Evolutionary conservation across 2,329 filamentous ascomycete genomes (phyloP), one percentile per base, ranked within the genome.

Genomic region (Fusarium chlamydosporum): DNA sequence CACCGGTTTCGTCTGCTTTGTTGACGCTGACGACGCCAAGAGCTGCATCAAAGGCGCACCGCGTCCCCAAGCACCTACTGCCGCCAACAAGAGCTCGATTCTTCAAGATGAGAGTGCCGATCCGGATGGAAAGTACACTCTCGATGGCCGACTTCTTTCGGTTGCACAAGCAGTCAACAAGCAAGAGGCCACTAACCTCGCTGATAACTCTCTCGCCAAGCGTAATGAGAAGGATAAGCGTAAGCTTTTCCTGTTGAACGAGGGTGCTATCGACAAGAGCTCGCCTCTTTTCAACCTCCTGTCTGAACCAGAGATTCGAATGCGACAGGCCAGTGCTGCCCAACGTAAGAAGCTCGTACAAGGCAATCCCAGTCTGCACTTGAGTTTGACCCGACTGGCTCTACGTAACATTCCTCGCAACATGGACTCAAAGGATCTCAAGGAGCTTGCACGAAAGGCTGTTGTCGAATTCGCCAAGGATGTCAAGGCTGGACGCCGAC

Each of bases 1-100:
- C 27, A 98, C 95, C 33, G 96, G 91, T 6, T 99, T 99, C 75
- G 95, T 98, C 31, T 97, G 93, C 81, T 99, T 99, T 81, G 91
- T 90, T 80, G 90, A 91, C 50, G 82, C 84, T 37, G 88, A 91
- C 20, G 93, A 97, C 75, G 92, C 91, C 69, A 89, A 90, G 76
- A 79, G 84, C 20, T 98, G 96, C 76, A 83, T 97, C 65, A 90
- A 89, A 68, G 85, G 84, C 15, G 92, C 94, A 3, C 96, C 96
- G 1, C 88, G 86, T 27, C 79, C 82, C 31, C 80, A 84, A 20
- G 73, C 80, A 20, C 55, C 61, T 2, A 69, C 80, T 11, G 76
- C 83, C n/a, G 79, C 83, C 16, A 81, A 87, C 65, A 91, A 92
- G 74, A 91, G 91, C 67, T 98, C 96, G 0, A 88, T 99, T 35